Base-by-base conservation (phyloP, 805 yeast genomes). In the Maudiozyma barnettii region DNA sequence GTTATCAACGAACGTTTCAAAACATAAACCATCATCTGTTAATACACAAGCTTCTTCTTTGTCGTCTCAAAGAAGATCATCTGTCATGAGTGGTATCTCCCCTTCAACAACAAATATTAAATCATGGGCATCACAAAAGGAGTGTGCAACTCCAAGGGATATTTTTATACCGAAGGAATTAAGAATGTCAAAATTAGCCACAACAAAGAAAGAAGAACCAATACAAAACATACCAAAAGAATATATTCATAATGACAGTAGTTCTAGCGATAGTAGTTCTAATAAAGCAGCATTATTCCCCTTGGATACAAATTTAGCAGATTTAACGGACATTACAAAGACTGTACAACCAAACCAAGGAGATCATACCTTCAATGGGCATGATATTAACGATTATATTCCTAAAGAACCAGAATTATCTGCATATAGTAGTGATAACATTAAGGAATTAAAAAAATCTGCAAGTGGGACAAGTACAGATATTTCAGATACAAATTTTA, bases 261-360 rank as follows among this genome's bases (percentile, higher is more conserved):
- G 16, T 33, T 33, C 36, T 14, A 33, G 9, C 5, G 36, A 16
- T 13, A 33, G 36, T 33, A 37, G 40, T 41, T 23, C 23, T 3
- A 20, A 39, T 18, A 23, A 22, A n/a, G 23, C 43, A 9, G 20
- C 31, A 10, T 53, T 54, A 13, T 57, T 58, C 45, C 57, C 49
- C 18, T 39, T 63, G 40, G 67, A 63, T 43, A 58, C 65, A 3
- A 60, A 60, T 44, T 47, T 61, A 16, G 59, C 60, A 23, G 59
- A 62, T 42, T 43, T 59, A 9, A 53, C 61, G 1, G 64, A 58
- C 46, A 57, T 56, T 9, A 59, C 63, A 2, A 55, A 56, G 33
- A 26, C 46, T 1, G 45, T 45, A 16, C 18, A 18, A 22, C 33
- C 43, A 14, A 41, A 42, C 12, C 21, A 26, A 18, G 13, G 37